Conservation (phyloP, 176 grass and related monocot species). For the Juncus effusus region DNA sequence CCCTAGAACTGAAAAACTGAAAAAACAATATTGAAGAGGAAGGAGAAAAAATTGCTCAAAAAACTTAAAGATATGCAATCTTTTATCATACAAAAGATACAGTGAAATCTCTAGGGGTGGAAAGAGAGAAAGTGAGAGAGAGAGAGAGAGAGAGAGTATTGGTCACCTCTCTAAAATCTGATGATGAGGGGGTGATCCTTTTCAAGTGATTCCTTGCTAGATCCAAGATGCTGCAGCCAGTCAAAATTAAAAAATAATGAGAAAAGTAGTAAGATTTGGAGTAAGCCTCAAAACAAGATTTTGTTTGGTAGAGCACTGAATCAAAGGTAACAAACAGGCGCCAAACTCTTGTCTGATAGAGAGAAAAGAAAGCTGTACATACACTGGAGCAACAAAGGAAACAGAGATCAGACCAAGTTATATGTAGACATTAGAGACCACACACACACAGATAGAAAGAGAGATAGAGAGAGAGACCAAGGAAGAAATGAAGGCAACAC, state of each 20-base stretch:
- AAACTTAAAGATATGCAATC: neutral
- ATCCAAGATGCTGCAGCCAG: constrained; percentile 19
- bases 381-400: neutral
- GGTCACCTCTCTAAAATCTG: constrained; percentile 16
- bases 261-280: constrained; percentile 14
- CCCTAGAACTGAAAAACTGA: too few relatives aligned
- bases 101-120: constrained; percentile 1
- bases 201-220: constrained; percentile 23
- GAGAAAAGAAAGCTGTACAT: constrained; percentile 8
- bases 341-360: neutral
- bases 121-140: neutral
- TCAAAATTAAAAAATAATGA: constrained; percentile 12
- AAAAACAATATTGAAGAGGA: too few relatives aligned
- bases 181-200: constrained; percentile 21
- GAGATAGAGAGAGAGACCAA: neutral
- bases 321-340: constrained; percentile 12
- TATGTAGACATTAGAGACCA: neutral
- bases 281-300: constrained; percentile 4
- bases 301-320: constrained; percentile 13
- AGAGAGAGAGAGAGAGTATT: neutral
- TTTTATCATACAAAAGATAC: constrained; percentile 3
- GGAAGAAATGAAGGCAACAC: neutral
- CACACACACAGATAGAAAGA: neutral
- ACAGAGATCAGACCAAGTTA: neutral
- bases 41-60: neutral